These are phyloP conservation scores for Boletus sp. DNA, from an alignment of 1,284 basidiomycete genomes.

Conservation along the genomic window DNA sequence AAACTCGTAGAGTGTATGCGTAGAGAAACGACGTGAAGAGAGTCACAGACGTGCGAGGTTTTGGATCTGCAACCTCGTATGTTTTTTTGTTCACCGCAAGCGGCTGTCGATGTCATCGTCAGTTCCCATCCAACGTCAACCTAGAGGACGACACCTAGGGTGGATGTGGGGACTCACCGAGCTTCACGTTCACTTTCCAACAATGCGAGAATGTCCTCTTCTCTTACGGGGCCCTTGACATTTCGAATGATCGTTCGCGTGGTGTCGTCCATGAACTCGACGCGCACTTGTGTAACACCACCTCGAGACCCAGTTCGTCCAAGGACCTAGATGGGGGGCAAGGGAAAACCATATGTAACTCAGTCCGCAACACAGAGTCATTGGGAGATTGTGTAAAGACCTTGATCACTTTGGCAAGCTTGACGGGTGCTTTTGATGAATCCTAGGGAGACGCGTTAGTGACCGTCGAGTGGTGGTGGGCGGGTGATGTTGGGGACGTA, in stretches of 20 bases:
- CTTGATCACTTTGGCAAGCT: slow-evolving; percentile 96
- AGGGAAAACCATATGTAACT: background rate
- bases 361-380: background rate
- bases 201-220: slow-evolving; percentile 96
- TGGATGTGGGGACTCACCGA: slow-evolving; percentile 68
- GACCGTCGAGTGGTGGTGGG: too few relatives aligned
- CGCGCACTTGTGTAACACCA: slow-evolving; percentile 99
- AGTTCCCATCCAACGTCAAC: background rate
- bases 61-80: background rate
- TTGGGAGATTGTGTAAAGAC: slow-evolving; percentile 40
- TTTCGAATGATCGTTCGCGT: slow-evolving; percentile 97
- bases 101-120: slow-evolving; percentile 7
- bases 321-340: slow-evolving; percentile 67
- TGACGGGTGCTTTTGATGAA: slow-evolving; percentile 87
- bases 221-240: slow-evolving; percentile 97
- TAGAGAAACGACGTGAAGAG: background rate
- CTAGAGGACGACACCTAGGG: background rate
- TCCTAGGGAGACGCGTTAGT: slow-evolving; percentile 44
- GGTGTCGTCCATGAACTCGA: slow-evolving; percentile 99
- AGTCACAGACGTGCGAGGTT: background rate
- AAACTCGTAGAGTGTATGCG: background rate
- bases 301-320: slow-evolving; percentile 99
- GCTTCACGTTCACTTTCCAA: slow-evolving; percentile 99
- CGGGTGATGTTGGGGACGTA: slow-evolving; percentile 14
- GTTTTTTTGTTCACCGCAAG: slow-evolving; percentile 14